phyloP scores from a whole-genome alignment of 1,284 basidiomycete genomes.

The Apiotrichum mycotoxinovorans region DNA sequence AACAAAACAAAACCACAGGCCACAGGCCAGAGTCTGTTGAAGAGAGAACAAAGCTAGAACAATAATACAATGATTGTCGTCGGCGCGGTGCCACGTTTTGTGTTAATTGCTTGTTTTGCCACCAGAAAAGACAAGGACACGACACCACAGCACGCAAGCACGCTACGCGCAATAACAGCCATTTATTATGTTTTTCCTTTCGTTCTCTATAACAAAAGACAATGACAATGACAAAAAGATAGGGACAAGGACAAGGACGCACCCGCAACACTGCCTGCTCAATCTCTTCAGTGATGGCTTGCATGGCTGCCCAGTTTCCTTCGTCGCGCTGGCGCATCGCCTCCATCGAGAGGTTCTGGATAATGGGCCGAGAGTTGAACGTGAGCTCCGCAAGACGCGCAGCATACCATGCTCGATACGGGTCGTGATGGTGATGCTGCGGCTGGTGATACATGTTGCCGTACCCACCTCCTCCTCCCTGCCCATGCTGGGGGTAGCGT shows the following conservation, averaged over 20 bases:
- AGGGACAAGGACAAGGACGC: conserved; percentile 20
- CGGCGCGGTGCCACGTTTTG: not conserved
- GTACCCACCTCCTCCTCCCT: not conserved
- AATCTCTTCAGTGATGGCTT: conserved; percentile 80
- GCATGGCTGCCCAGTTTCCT: conserved; percentile 67
- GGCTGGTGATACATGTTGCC: not conserved
- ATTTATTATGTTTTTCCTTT: not conserved
- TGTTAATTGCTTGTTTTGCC: not conserved
- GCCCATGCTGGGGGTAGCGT: not conserved
- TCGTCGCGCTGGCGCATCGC: conserved; percentile 65
- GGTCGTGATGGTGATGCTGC: conserved; percentile 26
- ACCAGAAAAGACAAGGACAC: not conserved
- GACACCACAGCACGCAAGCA: not conserved
- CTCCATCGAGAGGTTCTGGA: conserved; percentile 89
- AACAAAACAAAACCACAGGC: not conserved
- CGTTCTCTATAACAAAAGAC: not conserved
- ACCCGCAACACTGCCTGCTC: conserved; percentile 75
- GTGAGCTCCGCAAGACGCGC: conserved; percentile 76
- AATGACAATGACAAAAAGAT: not conserved
- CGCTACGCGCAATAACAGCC: not conserved
- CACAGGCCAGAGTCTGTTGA: too few relatives aligned
- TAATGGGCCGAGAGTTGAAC: conserved; percentile 93
- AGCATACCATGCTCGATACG: conserved; percentile 59
- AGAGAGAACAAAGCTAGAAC: not conserved
- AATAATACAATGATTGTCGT: not conserved